Percentiles rank a stretch among this genome's conserved stretches.
Evolutionary conservation across 495 filamentous ascomycete species (phyloP).

Genomic region (Entonaema liquescens): DNA sequence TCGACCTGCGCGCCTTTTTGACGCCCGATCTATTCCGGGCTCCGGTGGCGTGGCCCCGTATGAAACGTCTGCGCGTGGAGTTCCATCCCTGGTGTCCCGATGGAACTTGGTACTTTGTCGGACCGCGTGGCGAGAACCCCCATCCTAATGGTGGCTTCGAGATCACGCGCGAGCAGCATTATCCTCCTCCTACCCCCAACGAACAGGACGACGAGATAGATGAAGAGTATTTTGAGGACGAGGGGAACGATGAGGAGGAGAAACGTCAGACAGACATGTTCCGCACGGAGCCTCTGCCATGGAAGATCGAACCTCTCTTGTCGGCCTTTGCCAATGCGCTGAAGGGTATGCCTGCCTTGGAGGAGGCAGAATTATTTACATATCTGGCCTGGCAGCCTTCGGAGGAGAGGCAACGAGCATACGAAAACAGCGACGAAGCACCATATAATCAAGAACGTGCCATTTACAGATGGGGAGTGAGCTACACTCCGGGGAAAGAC

Average conservation of each 20-base stretch:
- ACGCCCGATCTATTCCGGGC: slow-evolving; percentile 48
- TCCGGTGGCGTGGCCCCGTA: slow-evolving; percentile 41
- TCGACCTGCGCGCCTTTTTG: slow-evolving; percentile 41
- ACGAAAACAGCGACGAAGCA: slow-evolving; percentile 16
- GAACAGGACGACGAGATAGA: slow-evolving; percentile 41
- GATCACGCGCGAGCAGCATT: slow-evolving; percentile 46
- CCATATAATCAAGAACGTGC: slow-evolving; percentile 17
- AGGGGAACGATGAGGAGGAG: slow-evolving; percentile 38
- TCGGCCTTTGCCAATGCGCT: slow-evolving; percentile 34
- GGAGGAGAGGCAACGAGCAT: slow-evolving; percentile 25
- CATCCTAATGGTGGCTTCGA: slow-evolving; percentile 35
- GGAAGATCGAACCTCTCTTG: slow-evolving; percentile 28
- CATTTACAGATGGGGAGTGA: slow-evolving; percentile 31
- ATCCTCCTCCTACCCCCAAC: slow-evolving; percentile 35
- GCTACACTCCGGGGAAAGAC: slow-evolving; percentile 22
- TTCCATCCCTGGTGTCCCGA: slow-evolving; percentile 46
- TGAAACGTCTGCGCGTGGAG: slow-evolving; percentile 45
- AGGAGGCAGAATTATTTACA: slow-evolving; percentile 40
- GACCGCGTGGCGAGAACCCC: slow-evolving; percentile 43
- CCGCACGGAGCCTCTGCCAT: slow-evolving; percentile 36
- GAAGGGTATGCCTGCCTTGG: slow-evolving; percentile 29
- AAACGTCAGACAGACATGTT: slow-evolving; percentile 42
- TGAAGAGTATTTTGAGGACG: slow-evolving; percentile 23
- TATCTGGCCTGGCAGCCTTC: slow-evolving; percentile 40
- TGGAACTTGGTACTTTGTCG: slow-evolving; percentile 46